Base-by-base conservation (phyloP, 306 rosid genomes). In the Prunus mira region DNA sequence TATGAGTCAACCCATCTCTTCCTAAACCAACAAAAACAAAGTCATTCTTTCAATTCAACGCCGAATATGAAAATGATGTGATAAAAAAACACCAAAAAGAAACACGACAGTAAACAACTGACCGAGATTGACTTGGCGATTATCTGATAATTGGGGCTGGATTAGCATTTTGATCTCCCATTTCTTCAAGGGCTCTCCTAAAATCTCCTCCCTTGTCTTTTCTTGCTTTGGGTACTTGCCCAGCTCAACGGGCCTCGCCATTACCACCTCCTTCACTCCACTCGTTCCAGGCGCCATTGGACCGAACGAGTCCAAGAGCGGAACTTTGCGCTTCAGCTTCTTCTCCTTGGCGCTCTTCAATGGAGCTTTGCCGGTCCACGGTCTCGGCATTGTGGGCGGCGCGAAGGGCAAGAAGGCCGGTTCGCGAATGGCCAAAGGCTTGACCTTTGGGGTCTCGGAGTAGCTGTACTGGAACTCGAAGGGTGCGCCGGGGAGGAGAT, bases 361-460 rank as follows among this genome's bases (percentile, higher is more conserved):
- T 50, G 97, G 97, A 1, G 97, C 99, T 65, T 95, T 95, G 0
- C 97, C 99, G 0, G 97, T 95, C 99, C 97, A 95, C 5, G 98
- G 98, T 76, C 97, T 78, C 75, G 97, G 91, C 97, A 95, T 95
- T 3, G 96, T 78, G 1, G 96, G 96, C 28, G 98, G 89, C 10
- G 90, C 97, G 71, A 95, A 92, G 3, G 98, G 98, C 58, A 92
- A 69, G 78, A 90, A 92, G 4, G 97, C 97, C 51, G 98, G 98
- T 76, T 95, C 98, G 6, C 97, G 91, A 49, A 95, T 95, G 0
- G 91, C 98, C 15, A 92, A 3, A 15, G 98, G 98, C 76, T 92
- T 92, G 1, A n/a, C 96, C 76, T 90, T 92, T 0, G 98, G 98
- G 7, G 92, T 90, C 85, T 92, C 97, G 19, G 98, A 92, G 87